Conservation (phyloP, 1,284 basidiomycete genomes). For the Ceratorhiza oryzae-sativae region DNA sequence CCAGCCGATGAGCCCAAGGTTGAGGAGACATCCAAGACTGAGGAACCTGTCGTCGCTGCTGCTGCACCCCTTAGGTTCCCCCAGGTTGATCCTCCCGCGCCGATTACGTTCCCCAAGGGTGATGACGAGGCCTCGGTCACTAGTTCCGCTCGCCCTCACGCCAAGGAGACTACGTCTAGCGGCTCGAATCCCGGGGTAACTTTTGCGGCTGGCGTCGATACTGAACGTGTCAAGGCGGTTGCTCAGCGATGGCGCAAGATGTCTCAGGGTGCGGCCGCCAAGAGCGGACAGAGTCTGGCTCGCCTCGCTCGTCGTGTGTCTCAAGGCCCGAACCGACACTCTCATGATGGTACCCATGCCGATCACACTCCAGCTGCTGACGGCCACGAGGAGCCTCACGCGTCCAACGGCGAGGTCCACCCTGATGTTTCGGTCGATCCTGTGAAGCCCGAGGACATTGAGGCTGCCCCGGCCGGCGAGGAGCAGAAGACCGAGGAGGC, state of each 20-base stretch:
- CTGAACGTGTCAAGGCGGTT: slow-evolving; percentile 20
- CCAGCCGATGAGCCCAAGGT: not conserved
- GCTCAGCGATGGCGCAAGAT: slow-evolving; percentile 24
- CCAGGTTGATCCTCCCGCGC: not conserved
- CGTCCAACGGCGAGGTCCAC: not conserved
- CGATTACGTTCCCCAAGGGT: slow-evolving; percentile 17
- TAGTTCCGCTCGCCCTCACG: slow-evolving; percentile 4
- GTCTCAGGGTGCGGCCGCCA: slow-evolving; percentile 16
- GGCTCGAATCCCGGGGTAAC: slow-evolving; percentile 7
- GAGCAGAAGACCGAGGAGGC: not conserved
- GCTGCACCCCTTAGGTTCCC: not conserved
- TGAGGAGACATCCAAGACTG: not conserved
- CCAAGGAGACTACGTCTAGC: slow-evolving; percentile 9
- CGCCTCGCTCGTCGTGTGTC: slow-evolving; percentile 17
- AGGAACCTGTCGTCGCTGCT: not conserved
- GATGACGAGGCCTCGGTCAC: slow-evolving; percentile 14
- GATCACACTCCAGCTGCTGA: not conserved
- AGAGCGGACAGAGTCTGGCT: slow-evolving; percentile 28
- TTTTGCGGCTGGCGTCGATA: slow-evolving; percentile 17
- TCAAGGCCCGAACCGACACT: slow-evolving; percentile 16
- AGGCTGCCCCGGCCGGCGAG: not conserved
- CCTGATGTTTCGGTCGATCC: slow-evolving; percentile 1
- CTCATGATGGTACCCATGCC: not conserved
- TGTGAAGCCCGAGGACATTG: not conserved
- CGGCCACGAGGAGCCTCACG: not conserved